phyloP scores from a whole-genome alignment of 164 flowering plant genomes.

The Vitis labrusca region DNA sequence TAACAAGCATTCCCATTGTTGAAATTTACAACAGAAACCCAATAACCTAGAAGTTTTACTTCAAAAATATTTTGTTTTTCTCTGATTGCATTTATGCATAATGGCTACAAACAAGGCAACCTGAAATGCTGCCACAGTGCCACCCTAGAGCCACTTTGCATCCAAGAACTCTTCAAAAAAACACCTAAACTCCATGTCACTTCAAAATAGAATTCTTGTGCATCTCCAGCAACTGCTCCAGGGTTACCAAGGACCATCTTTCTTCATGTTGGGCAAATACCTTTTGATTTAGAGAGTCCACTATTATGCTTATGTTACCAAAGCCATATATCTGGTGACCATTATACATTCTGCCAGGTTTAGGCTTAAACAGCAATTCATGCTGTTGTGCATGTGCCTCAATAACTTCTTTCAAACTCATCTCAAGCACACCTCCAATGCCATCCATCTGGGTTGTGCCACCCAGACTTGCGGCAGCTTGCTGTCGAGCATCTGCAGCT shows the following conservation, averaged over 20 bases:
- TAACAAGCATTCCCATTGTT: no score
- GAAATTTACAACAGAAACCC: no score
- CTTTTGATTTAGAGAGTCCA: conserved; percentile 70
- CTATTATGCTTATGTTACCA: conserved; percentile 69
- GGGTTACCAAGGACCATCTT: conserved; percentile 64
- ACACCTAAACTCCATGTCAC: conserved; percentile 25
- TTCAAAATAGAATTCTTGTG: conserved; percentile 41
- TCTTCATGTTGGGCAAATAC: conserved; percentile 70
- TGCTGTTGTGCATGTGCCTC: conserved; percentile 70
- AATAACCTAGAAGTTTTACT: no score
- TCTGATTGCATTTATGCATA: not conserved
- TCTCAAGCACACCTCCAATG: conserved; percentile 36
- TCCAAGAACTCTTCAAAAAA: not conserved
- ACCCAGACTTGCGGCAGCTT: conserved; percentile 28
- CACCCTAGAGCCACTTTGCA: not conserved
- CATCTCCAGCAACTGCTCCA: conserved; percentile 70
- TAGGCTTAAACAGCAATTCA: conserved; percentile 73
- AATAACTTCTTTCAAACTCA: conserved; percentile 82
- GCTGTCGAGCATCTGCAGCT: conserved; percentile 53
- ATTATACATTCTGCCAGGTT: conserved; percentile 74
- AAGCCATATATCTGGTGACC: conserved; percentile 89
- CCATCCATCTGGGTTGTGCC: conserved; percentile 29
- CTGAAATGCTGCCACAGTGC: not conserved
- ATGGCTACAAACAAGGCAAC: not conserved
- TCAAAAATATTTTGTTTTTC: no score